phyloP scores from a whole-genome alignment of 1,284 basidiomycete genomes.

The Leccinum subrobustum region DNA sequence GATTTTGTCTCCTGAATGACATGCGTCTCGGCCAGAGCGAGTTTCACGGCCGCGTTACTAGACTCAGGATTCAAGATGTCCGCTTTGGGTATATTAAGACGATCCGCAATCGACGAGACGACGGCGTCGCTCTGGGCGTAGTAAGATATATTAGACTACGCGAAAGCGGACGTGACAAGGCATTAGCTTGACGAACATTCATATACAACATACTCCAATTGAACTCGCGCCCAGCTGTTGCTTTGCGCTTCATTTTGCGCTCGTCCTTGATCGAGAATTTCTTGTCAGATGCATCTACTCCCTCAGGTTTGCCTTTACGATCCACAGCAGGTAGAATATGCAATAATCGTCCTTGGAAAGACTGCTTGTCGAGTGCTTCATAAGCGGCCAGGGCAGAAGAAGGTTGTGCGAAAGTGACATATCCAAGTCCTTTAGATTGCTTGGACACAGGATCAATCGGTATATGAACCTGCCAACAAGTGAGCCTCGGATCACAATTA shows the following conservation, averaged over 20 bases:
- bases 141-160: slow-evolving; percentile 21
- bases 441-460: slow-evolving; percentile 70
- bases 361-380: slow-evolving; percentile 76
- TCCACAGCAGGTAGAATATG: slow-evolving; percentile 88
- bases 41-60: slow-evolving; percentile 83
- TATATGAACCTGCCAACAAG: slow-evolving; percentile 68
- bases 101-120: slow-evolving; percentile 77
- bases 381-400: slow-evolving; percentile 76
- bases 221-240: slow-evolving; percentile 78
- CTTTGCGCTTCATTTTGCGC: slow-evolving; percentile 69
- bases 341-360: slow-evolving; percentile 90
- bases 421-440: slow-evolving; percentile 81
- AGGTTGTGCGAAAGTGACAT: slow-evolving; percentile 73
- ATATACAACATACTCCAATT: slow-evolving; percentile 98
- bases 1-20: slow-evolving; percentile 94
- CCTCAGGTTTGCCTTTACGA: slow-evolving; percentile 48
- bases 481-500: slow-evolving; percentile 15
- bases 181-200: slow-evolving; percentile 72
- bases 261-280: slow-evolving; percentile 70
- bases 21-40: slow-evolving; percentile 94
- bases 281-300: slow-evolving; percentile 44
- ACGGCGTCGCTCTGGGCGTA: slow-evolving; percentile 82
- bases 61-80: slow-evolving; percentile 83
- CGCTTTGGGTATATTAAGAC: slow-evolving; percentile 82
- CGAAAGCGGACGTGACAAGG: slow-evolving; percentile 11